phyloP scores from a whole-genome alignment of 495 filamentous ascomycete species.

The Podospora didyma region DNA sequence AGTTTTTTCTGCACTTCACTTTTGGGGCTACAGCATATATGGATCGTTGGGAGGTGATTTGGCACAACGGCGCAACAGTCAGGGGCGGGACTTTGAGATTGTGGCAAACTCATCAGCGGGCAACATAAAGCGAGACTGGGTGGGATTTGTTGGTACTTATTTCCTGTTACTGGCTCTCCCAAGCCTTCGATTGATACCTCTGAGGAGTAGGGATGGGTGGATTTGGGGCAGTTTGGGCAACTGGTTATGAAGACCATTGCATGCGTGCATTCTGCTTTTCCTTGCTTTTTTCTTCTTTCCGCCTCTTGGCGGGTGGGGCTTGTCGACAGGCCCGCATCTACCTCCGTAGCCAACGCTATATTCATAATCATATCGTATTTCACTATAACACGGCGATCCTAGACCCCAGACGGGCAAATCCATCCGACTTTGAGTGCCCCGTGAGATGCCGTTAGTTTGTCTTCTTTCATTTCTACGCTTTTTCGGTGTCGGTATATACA shows the following conservation, averaged over 20 bases:
- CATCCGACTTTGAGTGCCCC: no score
- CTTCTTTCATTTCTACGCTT: neutral
- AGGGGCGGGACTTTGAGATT: conserved; percentile 3
- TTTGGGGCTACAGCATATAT: conserved; percentile 10
- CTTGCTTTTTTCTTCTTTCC: neutral
- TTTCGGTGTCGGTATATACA: neutral
- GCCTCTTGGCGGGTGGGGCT: no score
- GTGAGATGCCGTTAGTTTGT: no score
- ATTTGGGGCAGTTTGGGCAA: neutral
- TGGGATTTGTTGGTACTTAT: neutral
- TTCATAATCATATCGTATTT: no score
- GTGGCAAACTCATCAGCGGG: conserved; percentile 11
- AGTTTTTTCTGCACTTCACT: neutral
- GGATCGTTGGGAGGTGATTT: conserved; percentile 12
- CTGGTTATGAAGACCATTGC: neutral
- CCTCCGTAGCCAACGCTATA: no score
- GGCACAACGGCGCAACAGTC: conserved; percentile 3
- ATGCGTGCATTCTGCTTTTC: neutral
- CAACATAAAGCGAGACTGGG: conserved; percentile 1
- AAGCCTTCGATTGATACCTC: conserved; percentile 1
- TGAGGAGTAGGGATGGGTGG: neutral
- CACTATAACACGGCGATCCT: no score
- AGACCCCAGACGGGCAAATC: no score
- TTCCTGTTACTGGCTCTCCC: conserved; percentile 2
- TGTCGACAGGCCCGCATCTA: no score